Conservation (phyloP, 108 stramenopile genomes). For the Fistulifera pelliculosa region DNA sequence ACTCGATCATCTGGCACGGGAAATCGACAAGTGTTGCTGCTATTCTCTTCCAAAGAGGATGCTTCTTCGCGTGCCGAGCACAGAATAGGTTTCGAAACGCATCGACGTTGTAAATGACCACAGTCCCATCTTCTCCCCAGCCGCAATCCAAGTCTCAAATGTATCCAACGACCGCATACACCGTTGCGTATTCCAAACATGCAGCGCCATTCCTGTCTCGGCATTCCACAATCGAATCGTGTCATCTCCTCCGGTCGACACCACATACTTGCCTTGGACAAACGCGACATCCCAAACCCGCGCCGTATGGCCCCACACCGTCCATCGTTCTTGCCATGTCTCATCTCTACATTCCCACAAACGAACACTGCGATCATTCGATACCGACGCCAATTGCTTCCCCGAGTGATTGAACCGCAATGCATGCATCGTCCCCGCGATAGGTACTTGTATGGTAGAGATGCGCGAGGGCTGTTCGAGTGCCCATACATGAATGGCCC, state of each 20-base stretch:
- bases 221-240: conserved; percentile 55
- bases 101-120: conserved; percentile 15
- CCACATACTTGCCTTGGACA: conserved; percentile 14
- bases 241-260: conserved; percentile 61
- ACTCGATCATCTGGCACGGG: conserved; percentile 24
- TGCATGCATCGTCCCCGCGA: conserved; percentile 2
- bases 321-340: conserved; percentile 34
- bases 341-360: conserved; percentile 27
- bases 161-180: conserved; percentile 51
- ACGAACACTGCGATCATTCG: conserved; percentile 75
- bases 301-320: conserved; percentile 69
- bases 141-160: conserved; percentile 19
- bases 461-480: background rate
- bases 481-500: conserved; percentile 2
- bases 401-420: conserved; percentile 2
- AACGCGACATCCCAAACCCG: conserved; percentile 60
- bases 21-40: background rate
- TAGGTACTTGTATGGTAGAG: background rate
- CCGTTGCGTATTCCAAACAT: conserved; percentile 23
- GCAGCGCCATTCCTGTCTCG: conserved; percentile 22
- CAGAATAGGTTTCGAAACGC: background rate
- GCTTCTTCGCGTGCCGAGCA: background rate
- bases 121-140: conserved; percentile 66
- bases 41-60: conserved; percentile 1
- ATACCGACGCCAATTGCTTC: conserved; percentile 43